A percentile compares a stretch with the other conserved stretches of the same genome.
phyloP scores from a whole-genome alignment of 192 early-diverging fungal genomes.

The Jimgerdemannia flammicorona region DNA sequence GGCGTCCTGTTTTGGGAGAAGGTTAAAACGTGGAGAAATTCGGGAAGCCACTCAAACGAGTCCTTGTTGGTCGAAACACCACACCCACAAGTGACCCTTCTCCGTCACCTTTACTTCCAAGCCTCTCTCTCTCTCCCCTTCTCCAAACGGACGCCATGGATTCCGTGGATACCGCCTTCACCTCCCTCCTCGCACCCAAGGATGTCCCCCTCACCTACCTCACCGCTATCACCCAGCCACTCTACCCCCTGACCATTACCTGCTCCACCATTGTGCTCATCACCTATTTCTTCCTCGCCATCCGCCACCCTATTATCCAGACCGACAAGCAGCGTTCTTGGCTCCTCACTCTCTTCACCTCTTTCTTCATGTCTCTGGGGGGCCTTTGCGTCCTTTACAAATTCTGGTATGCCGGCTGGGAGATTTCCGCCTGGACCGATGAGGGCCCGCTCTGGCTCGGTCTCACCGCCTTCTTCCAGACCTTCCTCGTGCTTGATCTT shows the following conservation, averaged over 20 bases:
- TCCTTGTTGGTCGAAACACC: no score
- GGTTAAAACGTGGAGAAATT: no score
- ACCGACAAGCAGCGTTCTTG: constrained; percentile 45
- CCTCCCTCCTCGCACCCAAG: background rate
- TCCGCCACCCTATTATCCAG: background rate
- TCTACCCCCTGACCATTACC: background rate
- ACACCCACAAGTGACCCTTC: no score
- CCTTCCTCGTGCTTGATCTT: constrained; percentile 54
- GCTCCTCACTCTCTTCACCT: constrained; percentile 39
- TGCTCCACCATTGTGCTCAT: background rate
- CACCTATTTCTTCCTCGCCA: background rate
- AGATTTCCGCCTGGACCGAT: constrained; percentile 6
- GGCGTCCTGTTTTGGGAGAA: no score
- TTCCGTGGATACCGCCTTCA: background rate
- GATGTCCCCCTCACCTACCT: background rate
- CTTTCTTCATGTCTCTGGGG: constrained; percentile 25
- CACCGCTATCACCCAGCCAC: background rate
- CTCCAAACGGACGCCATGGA: no score
- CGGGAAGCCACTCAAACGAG: no score
- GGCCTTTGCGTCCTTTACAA: constrained; percentile 26
- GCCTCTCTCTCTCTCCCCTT: no score
- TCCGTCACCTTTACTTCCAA: no score
- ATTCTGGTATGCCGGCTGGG: constrained; percentile 7
- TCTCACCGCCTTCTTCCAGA: constrained; percentile 46
- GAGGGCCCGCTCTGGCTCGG: constrained; percentile 20